Conservation (phyloP, 2,329 filamentous ascomycete genomes). For the Aureobasidium subglaciale region DNA sequence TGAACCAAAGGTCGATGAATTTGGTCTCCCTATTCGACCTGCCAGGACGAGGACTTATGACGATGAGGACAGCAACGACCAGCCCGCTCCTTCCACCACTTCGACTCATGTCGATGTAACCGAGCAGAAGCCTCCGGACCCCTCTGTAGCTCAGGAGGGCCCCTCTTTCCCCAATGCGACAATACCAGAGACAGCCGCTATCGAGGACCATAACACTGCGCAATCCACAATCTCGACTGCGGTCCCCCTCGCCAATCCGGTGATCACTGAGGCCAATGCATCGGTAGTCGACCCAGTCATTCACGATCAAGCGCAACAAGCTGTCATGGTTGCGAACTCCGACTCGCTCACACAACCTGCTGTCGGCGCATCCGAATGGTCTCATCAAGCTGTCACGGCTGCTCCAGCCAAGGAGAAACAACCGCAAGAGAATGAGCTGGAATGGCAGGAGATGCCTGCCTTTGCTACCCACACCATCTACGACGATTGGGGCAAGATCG, state of each 20-base stretch:
- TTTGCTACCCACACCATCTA: slow-evolving; percentile 92
- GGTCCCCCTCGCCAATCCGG: not conserved
- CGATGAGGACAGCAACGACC: slow-evolving; percentile 19
- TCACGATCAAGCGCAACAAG: slow-evolving; percentile 6
- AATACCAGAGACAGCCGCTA: not conserved
- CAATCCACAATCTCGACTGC: not conserved
- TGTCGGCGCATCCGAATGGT: slow-evolving; percentile 66
- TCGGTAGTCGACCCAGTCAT: not conserved
- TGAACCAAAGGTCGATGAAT: slow-evolving; percentile 26
- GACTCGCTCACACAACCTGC: not conserved
- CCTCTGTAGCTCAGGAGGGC: not conserved
- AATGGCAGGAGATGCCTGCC: slow-evolving; percentile 92
- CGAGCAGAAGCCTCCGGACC: not conserved
- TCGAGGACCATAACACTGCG: not conserved
- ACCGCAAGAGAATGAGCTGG: slow-evolving; percentile 46
- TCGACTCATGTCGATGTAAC: not conserved
- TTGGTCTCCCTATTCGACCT: slow-evolving; percentile 30
- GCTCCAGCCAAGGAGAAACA: slow-evolving; percentile 40
- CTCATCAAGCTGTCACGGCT: slow-evolving; percentile 70
- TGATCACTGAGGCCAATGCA: not conserved
- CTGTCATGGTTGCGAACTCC: slow-evolving; percentile 8
- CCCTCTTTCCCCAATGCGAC: not conserved
- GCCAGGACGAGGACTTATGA: slow-evolving; percentile 25
- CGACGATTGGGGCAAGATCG: slow-evolving; percentile 81
- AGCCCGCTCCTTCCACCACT: not conserved